Conservation (phyloP, 768 basidiomycete genomes). For the Amanita polypyramis region DNA sequence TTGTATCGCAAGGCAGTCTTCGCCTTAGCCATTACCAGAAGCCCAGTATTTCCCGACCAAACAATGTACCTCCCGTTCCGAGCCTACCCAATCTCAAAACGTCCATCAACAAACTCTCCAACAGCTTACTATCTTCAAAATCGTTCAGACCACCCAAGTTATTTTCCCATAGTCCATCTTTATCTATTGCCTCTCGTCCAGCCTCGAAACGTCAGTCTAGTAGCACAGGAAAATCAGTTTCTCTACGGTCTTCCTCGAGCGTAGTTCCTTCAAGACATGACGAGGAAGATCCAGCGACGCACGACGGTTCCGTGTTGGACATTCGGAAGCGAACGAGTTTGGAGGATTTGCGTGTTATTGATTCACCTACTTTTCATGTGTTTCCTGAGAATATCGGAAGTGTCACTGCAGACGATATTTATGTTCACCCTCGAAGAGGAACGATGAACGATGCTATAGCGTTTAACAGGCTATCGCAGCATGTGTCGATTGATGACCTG, state of each 20-base stretch:
- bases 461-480: background rate
- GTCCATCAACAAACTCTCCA: background rate
- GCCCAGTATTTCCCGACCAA: background rate
- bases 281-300: background rate
- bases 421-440: slow-evolving; percentile 1
- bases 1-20: slow-evolving; percentile 57
- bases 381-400: background rate
- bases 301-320: slow-evolving; percentile 1
- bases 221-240: background rate
- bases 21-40: slow-evolving; percentile 34
- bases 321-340: slow-evolving; percentile 5
- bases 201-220: background rate
- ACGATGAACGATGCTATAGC: background rate
- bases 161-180: slow-evolving; percentile 1
- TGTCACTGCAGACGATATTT: slow-evolving; percentile 7
- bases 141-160: slow-evolving; percentile 2
- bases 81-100: background rate
- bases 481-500: slow-evolving; percentile 3
- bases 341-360: slow-evolving; percentile 4
- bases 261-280: background rate
- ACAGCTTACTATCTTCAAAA: slow-evolving; percentile 4
- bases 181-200: background rate
- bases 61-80: background rate
- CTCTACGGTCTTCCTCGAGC: background rate
- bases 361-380: background rate